Evolutionary conservation across 805 yeast genomes (phyloP).

Genomic region (Starmerella stellata): DNA sequence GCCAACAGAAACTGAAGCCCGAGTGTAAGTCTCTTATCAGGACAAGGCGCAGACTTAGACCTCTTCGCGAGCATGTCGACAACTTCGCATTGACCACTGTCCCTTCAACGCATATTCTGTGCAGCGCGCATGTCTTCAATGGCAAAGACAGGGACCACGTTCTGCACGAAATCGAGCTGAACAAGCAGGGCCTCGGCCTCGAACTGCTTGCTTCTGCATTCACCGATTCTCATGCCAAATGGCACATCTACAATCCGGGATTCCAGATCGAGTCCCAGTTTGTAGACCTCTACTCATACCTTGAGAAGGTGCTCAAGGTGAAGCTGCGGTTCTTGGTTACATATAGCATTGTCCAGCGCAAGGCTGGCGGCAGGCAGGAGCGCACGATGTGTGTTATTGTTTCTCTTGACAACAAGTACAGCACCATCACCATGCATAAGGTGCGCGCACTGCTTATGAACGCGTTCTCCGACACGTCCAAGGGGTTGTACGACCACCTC

Average conservation of each 20-base stretch:
- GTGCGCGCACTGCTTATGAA: not conserved
- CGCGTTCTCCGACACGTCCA: not conserved
- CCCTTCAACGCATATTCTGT: not conserved
- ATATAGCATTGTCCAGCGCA: not conserved
- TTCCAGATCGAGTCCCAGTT: not conserved
- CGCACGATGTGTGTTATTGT: not conserved
- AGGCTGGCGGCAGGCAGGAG: not conserved
- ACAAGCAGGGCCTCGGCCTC: not conserved
- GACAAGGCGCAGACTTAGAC: not conserved
- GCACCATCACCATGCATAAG: not conserved
- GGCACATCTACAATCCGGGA: conserved; percentile 2
- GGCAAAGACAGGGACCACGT: conserved; percentile 1
- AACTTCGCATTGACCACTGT: not conserved
- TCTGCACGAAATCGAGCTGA: not conserved
- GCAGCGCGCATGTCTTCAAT: conserved; percentile 1
- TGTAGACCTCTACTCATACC: conserved; percentile 1
- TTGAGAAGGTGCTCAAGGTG: not conserved
- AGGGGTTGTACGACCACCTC: not conserved
- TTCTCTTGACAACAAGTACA: not conserved
- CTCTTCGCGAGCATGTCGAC: not conserved
- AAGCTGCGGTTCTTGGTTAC: conserved; percentile 1
- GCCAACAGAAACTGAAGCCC: not conserved
- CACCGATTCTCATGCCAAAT: not conserved
- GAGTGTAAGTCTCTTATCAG: not conserved
- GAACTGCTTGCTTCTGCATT: not conserved